Evolutionary conservation across 331 rosid genomes (phyloP).

Genomic region (Rosa hybrid): DNA sequence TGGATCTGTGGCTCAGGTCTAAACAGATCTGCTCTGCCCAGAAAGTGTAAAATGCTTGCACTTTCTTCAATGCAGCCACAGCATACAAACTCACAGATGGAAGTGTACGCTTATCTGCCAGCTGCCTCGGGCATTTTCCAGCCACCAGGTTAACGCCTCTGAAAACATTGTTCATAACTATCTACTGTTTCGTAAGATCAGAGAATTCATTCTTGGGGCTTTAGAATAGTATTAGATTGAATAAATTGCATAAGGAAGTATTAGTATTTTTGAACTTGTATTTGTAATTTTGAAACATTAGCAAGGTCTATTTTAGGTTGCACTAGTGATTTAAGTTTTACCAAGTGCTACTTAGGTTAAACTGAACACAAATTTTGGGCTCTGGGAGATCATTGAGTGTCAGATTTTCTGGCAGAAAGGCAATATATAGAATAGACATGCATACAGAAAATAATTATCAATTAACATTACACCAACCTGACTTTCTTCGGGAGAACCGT

Average conservation of each 20-base stretch:
- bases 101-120: too few species aligned
- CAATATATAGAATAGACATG: conserved; percentile 5
- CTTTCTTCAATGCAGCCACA: too few species aligned
- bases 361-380: background rate
- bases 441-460: background rate
- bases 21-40: too few species aligned
- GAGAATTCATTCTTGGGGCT: background rate
- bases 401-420: background rate
- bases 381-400: background rate
- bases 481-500: conserved; percentile 60
- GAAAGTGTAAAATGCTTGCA: too few species aligned
- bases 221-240: background rate
- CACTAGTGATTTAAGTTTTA: background rate
- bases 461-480: conserved; percentile 52
- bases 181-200: too few species aligned
- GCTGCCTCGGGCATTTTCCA: too few species aligned
- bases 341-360: background rate
- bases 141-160: too few species aligned
- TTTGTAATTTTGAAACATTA: background rate
- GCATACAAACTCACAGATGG: too few species aligned
- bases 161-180: too few species aligned
- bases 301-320: background rate
- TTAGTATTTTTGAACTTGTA: background rate
- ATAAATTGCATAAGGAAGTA: background rate
- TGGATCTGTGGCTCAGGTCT: too few species aligned